Percentiles rank a stretch among this genome's conserved stretches.
Conservation (phyloP, 2,329 filamentous ascomycete genomes). For the Aspergillus fructus region DNA sequence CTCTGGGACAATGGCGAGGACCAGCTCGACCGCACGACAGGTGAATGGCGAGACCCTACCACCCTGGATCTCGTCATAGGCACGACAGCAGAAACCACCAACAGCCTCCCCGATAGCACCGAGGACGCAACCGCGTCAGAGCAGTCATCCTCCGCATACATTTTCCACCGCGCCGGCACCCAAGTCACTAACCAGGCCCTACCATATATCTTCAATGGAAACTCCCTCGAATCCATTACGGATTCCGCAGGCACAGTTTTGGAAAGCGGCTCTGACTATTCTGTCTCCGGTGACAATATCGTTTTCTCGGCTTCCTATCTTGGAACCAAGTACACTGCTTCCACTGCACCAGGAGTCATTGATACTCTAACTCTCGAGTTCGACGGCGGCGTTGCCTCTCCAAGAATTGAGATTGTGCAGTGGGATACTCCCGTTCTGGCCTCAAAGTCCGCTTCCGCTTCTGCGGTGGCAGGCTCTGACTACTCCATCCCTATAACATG, state of each 20-base stretch:
- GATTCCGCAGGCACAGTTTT: conserved; percentile 39
- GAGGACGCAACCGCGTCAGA: conserved; percentile 46
- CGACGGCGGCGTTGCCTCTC: conserved; percentile 47
- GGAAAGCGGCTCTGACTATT: conserved; percentile 46
- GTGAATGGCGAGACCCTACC: conserved; percentile 53
- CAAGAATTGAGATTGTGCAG: conserved; percentile 51
- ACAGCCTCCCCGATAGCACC: conserved; percentile 55
- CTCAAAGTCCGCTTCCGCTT: conserved; percentile 28
- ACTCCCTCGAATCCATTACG: conserved; percentile 47
- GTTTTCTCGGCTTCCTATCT: conserved; percentile 52
- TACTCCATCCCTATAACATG: conserved; percentile 54
- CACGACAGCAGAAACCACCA: conserved; percentile 45
- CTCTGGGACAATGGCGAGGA: conserved; percentile 63
- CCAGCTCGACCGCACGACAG: conserved; percentile 51
- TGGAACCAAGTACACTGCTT: conserved; percentile 42
- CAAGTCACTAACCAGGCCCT: conserved; percentile 45
- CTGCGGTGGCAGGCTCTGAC: conserved; percentile 38
- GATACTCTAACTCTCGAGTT: conserved; percentile 55
- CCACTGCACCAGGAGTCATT: conserved; percentile 47
- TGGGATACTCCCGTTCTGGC: conserved; percentile 49
- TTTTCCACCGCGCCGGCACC: conserved; percentile 54
- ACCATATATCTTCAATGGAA: conserved; percentile 56
- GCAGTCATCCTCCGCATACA: conserved; percentile 54
- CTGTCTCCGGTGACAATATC: conserved; percentile 45
- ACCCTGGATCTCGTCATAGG: conserved; percentile 50